Percentiles rank a stretch among this genome's conserved stretches.
phyloP scores from a whole-genome alignment of 2,329 filamentous ascomycete genomes.

The Fusarium neocosmosporiellum region DNA sequence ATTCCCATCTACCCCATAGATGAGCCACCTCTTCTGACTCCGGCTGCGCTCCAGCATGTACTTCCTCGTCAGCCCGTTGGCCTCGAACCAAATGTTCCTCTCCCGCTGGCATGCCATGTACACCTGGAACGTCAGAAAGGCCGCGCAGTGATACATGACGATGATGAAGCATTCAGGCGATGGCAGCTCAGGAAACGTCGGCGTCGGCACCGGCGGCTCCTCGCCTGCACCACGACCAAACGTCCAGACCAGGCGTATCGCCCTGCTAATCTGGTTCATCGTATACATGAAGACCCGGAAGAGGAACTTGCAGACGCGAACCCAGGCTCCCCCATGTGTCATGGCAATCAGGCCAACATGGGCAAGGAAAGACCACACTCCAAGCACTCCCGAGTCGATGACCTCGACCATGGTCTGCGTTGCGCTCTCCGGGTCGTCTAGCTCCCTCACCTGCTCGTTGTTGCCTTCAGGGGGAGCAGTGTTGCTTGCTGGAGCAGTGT shows the following conservation, averaged over 20 bases:
- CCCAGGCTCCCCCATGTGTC: neutral
- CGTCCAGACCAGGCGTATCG: neutral
- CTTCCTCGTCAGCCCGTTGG: conserved; percentile 46
- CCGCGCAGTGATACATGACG: conserved; percentile 7
- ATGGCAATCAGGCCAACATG: neutral
- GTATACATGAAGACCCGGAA: neutral
- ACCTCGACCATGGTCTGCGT: neutral
- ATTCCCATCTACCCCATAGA: conserved; percentile 11
- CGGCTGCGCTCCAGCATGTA: conserved; percentile 39
- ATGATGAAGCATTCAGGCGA: neutral
- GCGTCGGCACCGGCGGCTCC: neutral
- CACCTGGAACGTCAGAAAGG: conserved; percentile 25
- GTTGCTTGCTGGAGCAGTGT: neutral
- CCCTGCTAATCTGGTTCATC: neutral
- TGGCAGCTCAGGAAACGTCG: neutral
- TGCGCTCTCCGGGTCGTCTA: neutral
- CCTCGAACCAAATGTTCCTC: conserved; percentile 45
- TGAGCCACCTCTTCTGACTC: conserved; percentile 2
- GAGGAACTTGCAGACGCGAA: neutral
- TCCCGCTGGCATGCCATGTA: conserved; percentile 38
- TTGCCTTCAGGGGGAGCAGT: neutral
- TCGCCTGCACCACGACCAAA: neutral
- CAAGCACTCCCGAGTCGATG: neutral
- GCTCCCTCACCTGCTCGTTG: neutral
- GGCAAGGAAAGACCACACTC: neutral